These are phyloP conservation scores for Boletus patriciae DNA, from an alignment of 768 basidiomycete genomes.

Conservation along the genomic window DNA sequence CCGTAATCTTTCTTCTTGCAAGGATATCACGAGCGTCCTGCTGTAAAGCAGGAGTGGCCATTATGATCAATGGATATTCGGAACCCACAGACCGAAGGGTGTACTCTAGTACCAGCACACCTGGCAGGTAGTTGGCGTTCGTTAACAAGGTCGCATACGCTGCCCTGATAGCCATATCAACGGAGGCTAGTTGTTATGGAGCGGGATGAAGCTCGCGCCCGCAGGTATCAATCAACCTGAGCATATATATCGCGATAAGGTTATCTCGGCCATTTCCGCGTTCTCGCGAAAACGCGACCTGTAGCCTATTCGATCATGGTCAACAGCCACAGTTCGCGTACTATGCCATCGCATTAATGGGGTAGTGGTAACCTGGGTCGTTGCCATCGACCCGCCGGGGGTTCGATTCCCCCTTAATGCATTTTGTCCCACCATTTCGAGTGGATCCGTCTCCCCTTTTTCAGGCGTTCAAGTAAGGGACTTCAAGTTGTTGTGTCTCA, in stretches of 20 bases:
- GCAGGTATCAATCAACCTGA: too few species aligned
- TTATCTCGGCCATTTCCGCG: too few species aligned
- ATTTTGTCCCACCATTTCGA: too few species aligned
- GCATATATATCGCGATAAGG: too few species aligned
- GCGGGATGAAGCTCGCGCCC: too few species aligned
- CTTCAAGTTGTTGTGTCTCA: not conserved
- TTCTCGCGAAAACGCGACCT: too few species aligned
- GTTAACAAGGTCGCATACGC: slow-evolving; percentile 84
- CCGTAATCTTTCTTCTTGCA: slow-evolving; percentile 48
- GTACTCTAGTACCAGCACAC: slow-evolving; percentile 54
- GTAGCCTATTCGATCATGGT: too few species aligned
- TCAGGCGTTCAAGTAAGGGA: too few species aligned
- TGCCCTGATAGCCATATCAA: slow-evolving; percentile 38
- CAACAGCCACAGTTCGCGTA: too few species aligned
- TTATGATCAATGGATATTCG: slow-evolving; percentile 75
- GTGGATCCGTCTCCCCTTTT: too few species aligned
- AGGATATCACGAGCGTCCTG: slow-evolving; percentile 53
- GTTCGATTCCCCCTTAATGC: slow-evolving; percentile 64
- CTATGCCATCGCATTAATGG: slow-evolving; percentile 66
- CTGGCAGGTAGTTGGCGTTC: slow-evolving; percentile 55
- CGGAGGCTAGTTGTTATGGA: not conserved
- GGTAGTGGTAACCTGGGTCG: slow-evolving; percentile 68
- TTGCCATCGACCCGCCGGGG: slow-evolving; percentile 83
- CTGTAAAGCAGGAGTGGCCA: slow-evolving; percentile 64
- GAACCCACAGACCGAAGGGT: slow-evolving; percentile 55